phyloP scores from a whole-genome alignment of 768 basidiomycete species.

The Chalciporus sphaerocephalus region DNA sequence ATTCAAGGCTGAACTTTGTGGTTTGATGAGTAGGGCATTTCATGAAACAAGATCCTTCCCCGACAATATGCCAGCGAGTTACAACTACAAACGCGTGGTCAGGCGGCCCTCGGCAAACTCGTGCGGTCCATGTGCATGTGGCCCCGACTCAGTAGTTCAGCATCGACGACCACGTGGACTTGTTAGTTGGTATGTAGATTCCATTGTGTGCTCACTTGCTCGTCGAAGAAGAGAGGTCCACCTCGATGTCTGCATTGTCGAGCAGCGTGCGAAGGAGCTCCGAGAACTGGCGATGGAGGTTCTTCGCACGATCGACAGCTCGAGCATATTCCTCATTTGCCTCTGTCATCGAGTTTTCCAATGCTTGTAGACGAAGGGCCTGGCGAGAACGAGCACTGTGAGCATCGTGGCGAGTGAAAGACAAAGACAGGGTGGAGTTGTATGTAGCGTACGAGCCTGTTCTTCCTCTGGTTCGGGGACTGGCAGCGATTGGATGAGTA shows the following conservation, averaged over 20 bases:
- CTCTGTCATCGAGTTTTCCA: slow-evolving; percentile 66
- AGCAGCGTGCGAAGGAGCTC: slow-evolving; percentile 56
- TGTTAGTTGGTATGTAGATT: neutral
- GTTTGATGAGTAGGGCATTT: neutral
- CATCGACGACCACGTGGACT: neutral
- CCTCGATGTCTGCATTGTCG: slow-evolving; percentile 43
- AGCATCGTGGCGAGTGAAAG: neutral
- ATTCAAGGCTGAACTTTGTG: too few species aligned
- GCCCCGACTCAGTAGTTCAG: neutral
- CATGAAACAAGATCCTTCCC: neutral
- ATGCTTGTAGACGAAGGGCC: slow-evolving; percentile 59
- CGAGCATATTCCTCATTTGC: slow-evolving; percentile 74
- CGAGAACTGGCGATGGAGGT: slow-evolving; percentile 56
- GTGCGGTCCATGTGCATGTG: neutral
- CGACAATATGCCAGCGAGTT: neutral
- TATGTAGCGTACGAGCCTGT: slow-evolving; percentile 45
- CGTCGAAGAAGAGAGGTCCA: slow-evolving; percentile 15
- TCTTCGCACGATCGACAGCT: slow-evolving; percentile 70
- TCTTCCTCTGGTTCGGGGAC: slow-evolving; percentile 73
- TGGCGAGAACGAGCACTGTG: slow-evolving; percentile 18
- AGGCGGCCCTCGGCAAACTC: neutral
- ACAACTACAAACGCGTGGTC: neutral
- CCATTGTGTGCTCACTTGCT: neutral
- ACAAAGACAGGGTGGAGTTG: neutral
- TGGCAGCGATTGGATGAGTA: slow-evolving; percentile 75